phyloP scores from a whole-genome alignment of 1,284 basidiomycete species.

The Cutaneotrichosporon cutaneum region DNA sequence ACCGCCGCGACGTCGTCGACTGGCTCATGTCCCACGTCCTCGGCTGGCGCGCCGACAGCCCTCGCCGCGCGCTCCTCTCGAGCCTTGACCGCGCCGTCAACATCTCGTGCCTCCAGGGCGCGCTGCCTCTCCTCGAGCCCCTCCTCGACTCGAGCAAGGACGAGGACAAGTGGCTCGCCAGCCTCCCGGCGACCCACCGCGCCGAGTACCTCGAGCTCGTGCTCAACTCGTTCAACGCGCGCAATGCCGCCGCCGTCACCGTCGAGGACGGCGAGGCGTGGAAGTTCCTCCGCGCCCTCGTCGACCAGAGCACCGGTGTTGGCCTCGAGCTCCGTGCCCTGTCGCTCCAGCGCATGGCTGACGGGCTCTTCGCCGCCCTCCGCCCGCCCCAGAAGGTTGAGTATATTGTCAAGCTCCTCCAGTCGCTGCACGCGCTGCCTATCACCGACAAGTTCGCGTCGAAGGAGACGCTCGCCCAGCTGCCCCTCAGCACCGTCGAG shows the following conservation, averaged over 20 bases:
- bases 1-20: slow-evolving; percentile 72
- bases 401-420: slow-evolving; percentile 34
- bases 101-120: slow-evolving; percentile 61
- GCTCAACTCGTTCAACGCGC: slow-evolving; percentile 23
- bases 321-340: slow-evolving; percentile 24
- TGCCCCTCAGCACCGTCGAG: slow-evolving; percentile 29
- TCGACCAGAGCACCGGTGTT: slow-evolving; percentile 3
- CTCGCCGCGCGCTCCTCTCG: slow-evolving; percentile 63
- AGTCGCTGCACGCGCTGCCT: slow-evolving; percentile 34
- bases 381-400: slow-evolving; percentile 30
- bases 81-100: slow-evolving; percentile 65
- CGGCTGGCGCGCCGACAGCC: slow-evolving; percentile 59
- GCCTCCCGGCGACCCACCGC: slow-evolving; percentile 16
- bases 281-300: slow-evolving; percentile 28
- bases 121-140: slow-evolving; percentile 61
- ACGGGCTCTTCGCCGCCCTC: slow-evolving; percentile 39
- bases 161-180: slow-evolving; percentile 32
- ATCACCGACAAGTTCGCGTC: slow-evolving; percentile 34
- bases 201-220: slow-evolving; percentile 33
- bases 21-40: slow-evolving; percentile 80
- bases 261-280: slow-evolving; percentile 30
- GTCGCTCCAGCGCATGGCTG: slow-evolving; percentile 33
- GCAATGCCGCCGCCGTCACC: slow-evolving; percentile 27
- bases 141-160: slow-evolving; percentile 34
- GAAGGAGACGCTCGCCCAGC: slow-evolving; percentile 30